A percentile compares a stretch with the other conserved stretches of the same genome.
Conservation (phyloP, 106 monocot species). For the Allium cepa region DNA sequence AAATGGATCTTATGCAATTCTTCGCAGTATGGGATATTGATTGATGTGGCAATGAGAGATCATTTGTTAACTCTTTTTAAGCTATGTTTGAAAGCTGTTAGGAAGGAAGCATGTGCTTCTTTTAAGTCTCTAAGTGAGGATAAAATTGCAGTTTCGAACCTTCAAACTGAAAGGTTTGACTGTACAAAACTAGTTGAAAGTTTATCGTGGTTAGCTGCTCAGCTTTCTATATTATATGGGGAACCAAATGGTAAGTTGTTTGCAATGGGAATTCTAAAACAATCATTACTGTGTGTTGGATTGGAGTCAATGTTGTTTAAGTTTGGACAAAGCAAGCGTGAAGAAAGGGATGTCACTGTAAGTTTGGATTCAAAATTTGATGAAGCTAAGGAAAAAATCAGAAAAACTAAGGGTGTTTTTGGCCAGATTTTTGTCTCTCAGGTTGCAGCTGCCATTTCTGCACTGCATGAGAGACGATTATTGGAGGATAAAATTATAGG, state of each 20-base stretch:
- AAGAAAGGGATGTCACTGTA: background rate
- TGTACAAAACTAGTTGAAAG: conserved; percentile 52
- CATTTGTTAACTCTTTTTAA: conserved; percentile 65
- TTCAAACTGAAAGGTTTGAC: conserved; percentile 22
- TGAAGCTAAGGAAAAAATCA: conserved; percentile 2
- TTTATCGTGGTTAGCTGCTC: conserved; percentile 57
- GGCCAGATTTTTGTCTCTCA: conserved; percentile 64
- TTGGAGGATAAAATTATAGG: conserved; percentile 56
- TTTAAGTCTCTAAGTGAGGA: conserved; percentile 21
- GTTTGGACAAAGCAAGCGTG: background rate
- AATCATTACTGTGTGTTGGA: conserved; percentile 43
- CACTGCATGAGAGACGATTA: conserved; percentile 64
- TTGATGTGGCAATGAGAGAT: conserved; percentile 62
- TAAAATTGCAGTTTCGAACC: conserved; percentile 16
- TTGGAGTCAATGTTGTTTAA: conserved; percentile 30
- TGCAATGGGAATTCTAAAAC: conserved; percentile 52
- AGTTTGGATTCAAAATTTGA: background rate
- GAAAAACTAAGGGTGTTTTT: background rate
- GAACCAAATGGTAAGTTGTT: conserved; percentile 46
- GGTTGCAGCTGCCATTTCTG: conserved; percentile 75
- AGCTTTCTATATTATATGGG: conserved; percentile 76
- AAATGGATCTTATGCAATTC: conserved; percentile 70
- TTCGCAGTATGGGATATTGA: conserved; percentile 45
- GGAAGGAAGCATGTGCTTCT: conserved; percentile 36
- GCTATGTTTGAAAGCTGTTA: conserved; percentile 62